Evolutionary conservation across 176 grass and related monocot species (phyloP).

Genomic region (Cenchrus americanus): DNA sequence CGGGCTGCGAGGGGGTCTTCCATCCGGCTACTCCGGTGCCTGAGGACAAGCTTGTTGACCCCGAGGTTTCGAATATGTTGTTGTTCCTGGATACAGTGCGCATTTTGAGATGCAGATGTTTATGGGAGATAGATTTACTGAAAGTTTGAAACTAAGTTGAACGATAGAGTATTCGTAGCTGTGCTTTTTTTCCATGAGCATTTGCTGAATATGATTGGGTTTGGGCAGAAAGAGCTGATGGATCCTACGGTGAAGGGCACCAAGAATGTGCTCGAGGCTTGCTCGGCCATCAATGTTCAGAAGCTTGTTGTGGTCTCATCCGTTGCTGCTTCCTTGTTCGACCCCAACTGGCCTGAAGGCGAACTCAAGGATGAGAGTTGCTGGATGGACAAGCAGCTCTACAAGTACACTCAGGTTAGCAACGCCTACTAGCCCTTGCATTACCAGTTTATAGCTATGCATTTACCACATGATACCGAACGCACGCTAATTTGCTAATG

Average conservation of each 20-base stretch:
- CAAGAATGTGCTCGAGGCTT: slow-evolving; percentile 42
- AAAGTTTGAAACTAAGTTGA: neutral
- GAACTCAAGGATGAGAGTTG: slow-evolving; percentile 43
- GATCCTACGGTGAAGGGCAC: slow-evolving; percentile 38
- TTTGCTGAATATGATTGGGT: neutral
- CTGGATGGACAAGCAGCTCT: slow-evolving; percentile 48
- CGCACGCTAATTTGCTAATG: neutral
- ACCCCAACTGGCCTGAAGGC: slow-evolving; percentile 43
- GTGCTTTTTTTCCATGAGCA: too few species aligned
- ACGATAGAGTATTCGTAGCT: neutral
- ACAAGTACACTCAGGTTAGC: slow-evolving; percentile 19
- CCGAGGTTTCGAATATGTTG: neutral
- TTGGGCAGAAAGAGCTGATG: slow-evolving; percentile 39
- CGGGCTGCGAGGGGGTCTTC: slow-evolving; percentile 57
- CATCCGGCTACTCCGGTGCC: slow-evolving; percentile 58
- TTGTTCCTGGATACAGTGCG: neutral
- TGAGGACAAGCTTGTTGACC: slow-evolving; percentile 4
- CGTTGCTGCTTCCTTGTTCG: neutral
- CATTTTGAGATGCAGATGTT: neutral
- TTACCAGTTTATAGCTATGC: neutral
- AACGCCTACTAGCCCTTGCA: neutral
- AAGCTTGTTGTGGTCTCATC: slow-evolving; percentile 35
- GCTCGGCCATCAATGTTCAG: slow-evolving; percentile 10
- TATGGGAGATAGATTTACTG: neutral
- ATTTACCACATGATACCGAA: neutral